phyloP scores from a whole-genome alignment of 805 yeast genomes.

The Saccharomyces paradoxus region DNA sequence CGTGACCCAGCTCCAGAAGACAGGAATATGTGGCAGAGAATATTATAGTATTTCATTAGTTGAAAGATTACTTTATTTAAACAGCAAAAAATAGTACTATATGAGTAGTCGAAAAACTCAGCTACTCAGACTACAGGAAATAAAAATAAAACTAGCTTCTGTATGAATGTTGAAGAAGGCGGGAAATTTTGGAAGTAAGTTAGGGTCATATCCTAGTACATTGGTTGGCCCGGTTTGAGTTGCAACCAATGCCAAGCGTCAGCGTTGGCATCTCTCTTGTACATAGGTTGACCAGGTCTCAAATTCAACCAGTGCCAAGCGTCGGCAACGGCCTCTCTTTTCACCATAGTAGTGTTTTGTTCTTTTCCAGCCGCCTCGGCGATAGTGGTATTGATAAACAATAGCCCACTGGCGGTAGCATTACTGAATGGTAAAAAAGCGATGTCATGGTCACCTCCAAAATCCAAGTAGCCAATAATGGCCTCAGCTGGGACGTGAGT shows the following conservation, averaged over 20 bases:
- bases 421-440: conserved; percentile 25
- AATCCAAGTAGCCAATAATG: conserved; percentile 24
- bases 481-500: conserved; percentile 26
- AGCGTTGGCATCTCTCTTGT: conserved; percentile 17
- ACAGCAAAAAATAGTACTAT: not conserved
- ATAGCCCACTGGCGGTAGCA: conserved; percentile 22
- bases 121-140: not conserved
- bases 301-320: conserved; percentile 15
- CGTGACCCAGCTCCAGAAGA: not conserved
- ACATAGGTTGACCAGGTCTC: conserved; percentile 15
- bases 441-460: conserved; percentile 22
- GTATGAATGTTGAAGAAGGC: not conserved
- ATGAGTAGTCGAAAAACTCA: not conserved
- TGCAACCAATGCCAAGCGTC: conserved; percentile 24
- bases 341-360: conserved; percentile 10
- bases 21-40: not conserved
- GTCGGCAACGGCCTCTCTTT: conserved; percentile 26
- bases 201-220: conserved; percentile 8
- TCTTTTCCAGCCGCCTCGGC: conserved; percentile 16
- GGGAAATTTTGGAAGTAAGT: too few species aligned
- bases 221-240: conserved; percentile 21
- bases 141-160: not conserved
- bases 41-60: not conserved
- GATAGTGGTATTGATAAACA: conserved; percentile 29
- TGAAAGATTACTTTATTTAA: not conserved